Percentiles rank a stretch among this genome's conserved stretches.
These are phyloP conservation scores for Pleurotus djamor DNA, from an alignment of 768 basidiomycete genomes.

Conservation along the genomic window DNA sequence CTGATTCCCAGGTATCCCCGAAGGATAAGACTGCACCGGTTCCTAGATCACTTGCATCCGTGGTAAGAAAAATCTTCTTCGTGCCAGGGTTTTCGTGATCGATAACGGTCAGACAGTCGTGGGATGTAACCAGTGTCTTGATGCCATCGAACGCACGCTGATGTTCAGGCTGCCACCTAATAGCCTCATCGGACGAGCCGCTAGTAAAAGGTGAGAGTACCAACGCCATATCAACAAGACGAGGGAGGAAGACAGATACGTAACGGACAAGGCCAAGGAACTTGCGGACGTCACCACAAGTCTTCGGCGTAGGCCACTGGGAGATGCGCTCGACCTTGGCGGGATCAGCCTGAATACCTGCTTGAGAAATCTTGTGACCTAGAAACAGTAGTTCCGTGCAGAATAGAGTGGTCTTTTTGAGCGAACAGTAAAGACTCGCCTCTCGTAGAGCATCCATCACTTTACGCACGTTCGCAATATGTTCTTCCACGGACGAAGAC, in stretches of 20 bases:
- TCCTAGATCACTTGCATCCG: conserved; percentile 19
- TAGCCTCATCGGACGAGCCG: not conserved
- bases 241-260: not conserved
- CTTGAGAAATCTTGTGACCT: conserved; percentile 31
- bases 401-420: conserved; percentile 12
- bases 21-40: conserved; percentile 23
- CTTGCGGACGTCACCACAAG: conserved; percentile 9
- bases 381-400: conserved; percentile 21
- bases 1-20: conserved; percentile 20
- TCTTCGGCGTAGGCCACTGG: conserved; percentile 20
- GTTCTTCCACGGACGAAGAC: conserved; percentile 22
- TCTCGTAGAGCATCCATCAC: conserved; percentile 15
- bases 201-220: not conserved
- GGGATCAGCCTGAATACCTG: conserved; percentile 22
- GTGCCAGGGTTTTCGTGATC: conserved; percentile 21
- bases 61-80: conserved; percentile 24
- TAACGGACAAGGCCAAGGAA: not conserved
- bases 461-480: conserved; percentile 13
- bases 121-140: not conserved
- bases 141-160: not conserved
- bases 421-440: conserved; percentile 15
- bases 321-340: conserved; percentile 23
- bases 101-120: conserved; percentile 21
- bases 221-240: not conserved
- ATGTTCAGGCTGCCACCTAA: not conserved